Conservation (phyloP, 805 yeast species). For the Suhomyces sp. region DNA sequence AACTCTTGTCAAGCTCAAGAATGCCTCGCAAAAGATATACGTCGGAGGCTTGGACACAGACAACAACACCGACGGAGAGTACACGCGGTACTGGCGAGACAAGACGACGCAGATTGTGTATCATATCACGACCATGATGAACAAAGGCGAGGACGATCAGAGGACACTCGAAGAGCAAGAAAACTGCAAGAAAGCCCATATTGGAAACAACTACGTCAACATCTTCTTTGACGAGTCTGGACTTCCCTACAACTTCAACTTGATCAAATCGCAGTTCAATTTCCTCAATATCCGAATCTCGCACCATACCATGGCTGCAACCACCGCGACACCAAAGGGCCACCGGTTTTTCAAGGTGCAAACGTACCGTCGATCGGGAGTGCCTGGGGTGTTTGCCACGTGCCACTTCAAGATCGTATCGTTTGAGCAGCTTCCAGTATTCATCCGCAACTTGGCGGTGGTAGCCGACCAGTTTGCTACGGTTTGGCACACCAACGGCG, state of each 20-base stretch:
- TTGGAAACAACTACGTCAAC: constrained; percentile 82
- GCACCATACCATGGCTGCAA: constrained; percentile 44
- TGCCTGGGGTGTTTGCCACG: constrained; percentile 75
- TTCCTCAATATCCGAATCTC: constrained; percentile 76
- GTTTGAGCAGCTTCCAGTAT: constrained; percentile 54
- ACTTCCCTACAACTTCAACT: constrained; percentile 62
- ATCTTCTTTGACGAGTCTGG: constrained; percentile 77
- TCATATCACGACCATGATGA: constrained; percentile 85
- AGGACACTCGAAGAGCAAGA: constrained; percentile 1
- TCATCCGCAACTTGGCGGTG: constrained; percentile 64
- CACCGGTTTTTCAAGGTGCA: constrained; percentile 54
- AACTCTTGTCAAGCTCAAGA: constrained; percentile 51
- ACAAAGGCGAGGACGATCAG: constrained; percentile 42
- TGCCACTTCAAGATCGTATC: constrained; percentile 71
- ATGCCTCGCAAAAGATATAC: constrained; percentile 45
- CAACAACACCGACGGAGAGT: constrained; percentile 70
- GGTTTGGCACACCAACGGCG: constrained; percentile 59
- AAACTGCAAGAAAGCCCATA: constrained; percentile 65
- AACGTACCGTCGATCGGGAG: constrained; percentile 60
- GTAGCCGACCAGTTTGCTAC: constrained; percentile 70
- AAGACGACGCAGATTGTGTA: constrained; percentile 68
- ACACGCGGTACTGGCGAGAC: constrained; percentile 69
- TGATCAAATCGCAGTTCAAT: constrained; percentile 75
- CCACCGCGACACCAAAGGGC: not conserved
- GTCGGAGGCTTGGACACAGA: constrained; percentile 80